A percentile compares a stretch with the other conserved stretches of the same genome.
phyloP scores from a whole-genome alignment of 257 asterid genomes.

The Solanum pennellii region DNA sequence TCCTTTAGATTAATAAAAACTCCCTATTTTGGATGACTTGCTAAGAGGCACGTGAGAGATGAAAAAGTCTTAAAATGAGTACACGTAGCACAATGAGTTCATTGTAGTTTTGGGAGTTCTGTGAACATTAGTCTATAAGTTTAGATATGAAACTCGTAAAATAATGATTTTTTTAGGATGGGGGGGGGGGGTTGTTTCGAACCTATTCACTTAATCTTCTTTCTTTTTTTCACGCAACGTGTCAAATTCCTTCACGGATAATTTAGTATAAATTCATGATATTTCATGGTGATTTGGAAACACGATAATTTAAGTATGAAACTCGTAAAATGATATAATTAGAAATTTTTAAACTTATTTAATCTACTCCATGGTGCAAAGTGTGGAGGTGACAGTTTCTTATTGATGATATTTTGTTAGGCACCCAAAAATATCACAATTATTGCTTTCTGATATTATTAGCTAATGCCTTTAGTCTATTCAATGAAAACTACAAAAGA shows the following conservation, averaged over 20 bases:
- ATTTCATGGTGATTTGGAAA: not conserved
- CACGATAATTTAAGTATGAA: not conserved
- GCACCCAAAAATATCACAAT: not conserved
- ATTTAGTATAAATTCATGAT: not conserved
- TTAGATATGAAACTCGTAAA: not conserved
- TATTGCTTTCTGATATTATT: not conserved
- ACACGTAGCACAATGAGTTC: not conserved
- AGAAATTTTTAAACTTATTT: not conserved
- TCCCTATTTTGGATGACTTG: not conserved
- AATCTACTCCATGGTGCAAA: not conserved
- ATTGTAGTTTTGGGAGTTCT: not conserved
- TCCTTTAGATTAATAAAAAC: not conserved
- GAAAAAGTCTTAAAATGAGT: not conserved
- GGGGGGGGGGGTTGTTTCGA: not conserved
- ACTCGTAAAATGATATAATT: not conserved
- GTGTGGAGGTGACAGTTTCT: not conserved
- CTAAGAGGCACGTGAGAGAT: not conserved
- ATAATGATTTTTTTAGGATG: not conserved
- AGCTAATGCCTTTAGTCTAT: not conserved
- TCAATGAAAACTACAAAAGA: not conserved
- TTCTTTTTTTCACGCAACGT: not conserved
- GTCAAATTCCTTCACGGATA: not conserved
- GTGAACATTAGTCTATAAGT: not conserved
- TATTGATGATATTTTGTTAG: not conserved
- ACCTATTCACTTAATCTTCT: not conserved